Evolutionary conservation across 768 basidiomycete genomes (phyloP).

Genomic region (Podaxis sp.): DNA sequence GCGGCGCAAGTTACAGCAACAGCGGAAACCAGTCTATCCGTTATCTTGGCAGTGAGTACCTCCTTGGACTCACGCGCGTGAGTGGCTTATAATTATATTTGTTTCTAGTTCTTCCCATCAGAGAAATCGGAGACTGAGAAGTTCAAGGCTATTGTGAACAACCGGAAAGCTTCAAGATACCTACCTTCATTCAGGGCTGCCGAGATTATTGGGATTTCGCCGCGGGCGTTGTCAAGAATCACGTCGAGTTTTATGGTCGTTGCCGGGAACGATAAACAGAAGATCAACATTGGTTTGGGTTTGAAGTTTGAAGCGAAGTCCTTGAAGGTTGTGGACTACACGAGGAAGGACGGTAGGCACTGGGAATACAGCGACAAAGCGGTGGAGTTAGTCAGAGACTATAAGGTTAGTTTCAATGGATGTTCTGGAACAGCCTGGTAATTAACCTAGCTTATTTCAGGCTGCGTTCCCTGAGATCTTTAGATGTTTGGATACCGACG

Average conservation of each 20-base stretch:
- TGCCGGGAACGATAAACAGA: slow-evolving; percentile 62
- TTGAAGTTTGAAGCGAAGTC: slow-evolving; percentile 96
- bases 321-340: slow-evolving; percentile 91
- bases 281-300: slow-evolving; percentile 89
- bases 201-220: slow-evolving; percentile 70
- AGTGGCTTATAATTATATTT: neutral
- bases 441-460: slow-evolving; percentile 34
- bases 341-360: slow-evolving; percentile 74
- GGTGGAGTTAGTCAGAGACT: slow-evolving; percentile 75
- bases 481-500: slow-evolving; percentile 61
- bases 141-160: slow-evolving; percentile 72
- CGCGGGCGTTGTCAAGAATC: slow-evolving; percentile 83
- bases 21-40: slow-evolving; percentile 67
- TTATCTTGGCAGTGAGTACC: slow-evolving; percentile 77
- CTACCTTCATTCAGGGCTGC: slow-evolving; percentile 79
- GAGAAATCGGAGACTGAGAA: slow-evolving; percentile 78
- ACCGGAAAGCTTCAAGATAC: slow-evolving; percentile 54
- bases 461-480: slow-evolving; percentile 85
- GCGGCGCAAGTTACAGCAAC: slow-evolving; percentile 87
- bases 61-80: neutral
- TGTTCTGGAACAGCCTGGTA: neutral
- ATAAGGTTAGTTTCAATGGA: slow-evolving; percentile 54
- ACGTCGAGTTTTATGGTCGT: slow-evolving; percentile 93
- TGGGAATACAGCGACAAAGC: slow-evolving; percentile 97
- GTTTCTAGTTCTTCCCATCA: slow-evolving; percentile 76